Conservation (phyloP, 495 filamentous ascomycete species). For the Darksidea phi region DNA sequence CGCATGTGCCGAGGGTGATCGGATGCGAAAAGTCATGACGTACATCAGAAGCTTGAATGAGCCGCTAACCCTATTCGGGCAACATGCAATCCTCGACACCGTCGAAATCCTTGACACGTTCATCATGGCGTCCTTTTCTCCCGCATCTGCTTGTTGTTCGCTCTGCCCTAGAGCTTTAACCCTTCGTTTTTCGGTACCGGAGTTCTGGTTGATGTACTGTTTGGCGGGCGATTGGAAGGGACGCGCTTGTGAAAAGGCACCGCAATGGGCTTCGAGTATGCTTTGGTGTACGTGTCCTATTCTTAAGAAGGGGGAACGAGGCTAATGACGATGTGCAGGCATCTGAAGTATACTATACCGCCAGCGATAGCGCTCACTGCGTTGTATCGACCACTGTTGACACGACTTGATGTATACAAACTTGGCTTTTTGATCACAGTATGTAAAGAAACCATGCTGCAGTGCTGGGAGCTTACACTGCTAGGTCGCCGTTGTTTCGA, state of each 20-base stretch:
- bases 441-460: slow-evolving; percentile 5
- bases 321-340: slow-evolving; percentile 46
- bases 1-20: neutral
- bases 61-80: neutral
- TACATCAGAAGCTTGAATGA: neutral
- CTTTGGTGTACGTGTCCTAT: slow-evolving; percentile 57
- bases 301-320: neutral
- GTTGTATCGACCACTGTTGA: slow-evolving; percentile 58
- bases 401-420: slow-evolving; percentile 58
- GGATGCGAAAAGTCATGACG: slow-evolving; percentile 3
- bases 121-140: slow-evolving; percentile 4
- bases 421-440: slow-evolving; percentile 54
- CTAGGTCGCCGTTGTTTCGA: slow-evolving; percentile 58
- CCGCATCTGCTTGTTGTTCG: neutral
- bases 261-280: slow-evolving; percentile 66
- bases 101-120: neutral
- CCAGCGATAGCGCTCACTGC: slow-evolving; percentile 56
- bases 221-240: neutral
- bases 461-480: slow-evolving; percentile 11
- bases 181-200: neutral
- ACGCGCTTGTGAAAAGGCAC: neutral
- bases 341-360: slow-evolving; percentile 68
- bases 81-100: neutral
- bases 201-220: neutral
- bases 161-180: slow-evolving; percentile 12